Conservation (phyloP, 345 rosid species). For the Populus deltoides region DNA sequence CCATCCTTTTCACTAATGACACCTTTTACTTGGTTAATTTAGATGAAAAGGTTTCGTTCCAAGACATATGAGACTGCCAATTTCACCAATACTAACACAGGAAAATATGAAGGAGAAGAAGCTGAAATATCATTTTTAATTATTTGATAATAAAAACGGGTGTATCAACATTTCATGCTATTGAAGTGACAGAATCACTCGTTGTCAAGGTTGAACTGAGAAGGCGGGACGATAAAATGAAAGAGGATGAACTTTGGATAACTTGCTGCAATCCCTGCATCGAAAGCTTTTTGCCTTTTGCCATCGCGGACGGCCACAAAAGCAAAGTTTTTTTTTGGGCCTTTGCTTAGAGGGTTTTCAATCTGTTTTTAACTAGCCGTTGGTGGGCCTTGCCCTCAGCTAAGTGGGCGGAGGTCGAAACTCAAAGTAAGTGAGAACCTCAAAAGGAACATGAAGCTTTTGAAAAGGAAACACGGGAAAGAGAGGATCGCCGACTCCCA, state of each 20-base stretch:
- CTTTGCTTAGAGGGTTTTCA: too few relatives aligned
- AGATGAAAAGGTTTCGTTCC: too few relatives aligned
- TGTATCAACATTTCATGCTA: neutral
- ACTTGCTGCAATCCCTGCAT: neutral
- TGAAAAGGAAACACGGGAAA: neutral
- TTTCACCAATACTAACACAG: neutral
- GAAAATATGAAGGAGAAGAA: neutral
- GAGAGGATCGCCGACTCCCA: neutral
- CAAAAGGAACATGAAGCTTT: neutral
- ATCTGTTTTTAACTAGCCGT: neutral
- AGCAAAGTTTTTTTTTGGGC: neutral
- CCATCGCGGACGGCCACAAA: neutral
- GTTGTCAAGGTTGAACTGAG: slow-evolving; percentile 7
- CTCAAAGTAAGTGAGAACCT: neutral
- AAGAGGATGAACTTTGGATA: neutral
- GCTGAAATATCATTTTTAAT: neutral
- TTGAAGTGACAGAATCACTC: neutral
- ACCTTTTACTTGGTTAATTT: neutral
- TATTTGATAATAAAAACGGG: neutral
- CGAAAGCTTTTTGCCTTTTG: neutral
- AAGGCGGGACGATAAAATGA: slow-evolving; percentile 11
- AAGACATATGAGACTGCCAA: neutral
- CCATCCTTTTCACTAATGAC: neutral
- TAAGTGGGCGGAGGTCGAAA: neutral
- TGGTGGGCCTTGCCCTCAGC: neutral